Evolutionary conservation across 2,329 filamentous ascomycete species (phyloP).

Genomic region (Aspergillus pseudoterreus): DNA sequence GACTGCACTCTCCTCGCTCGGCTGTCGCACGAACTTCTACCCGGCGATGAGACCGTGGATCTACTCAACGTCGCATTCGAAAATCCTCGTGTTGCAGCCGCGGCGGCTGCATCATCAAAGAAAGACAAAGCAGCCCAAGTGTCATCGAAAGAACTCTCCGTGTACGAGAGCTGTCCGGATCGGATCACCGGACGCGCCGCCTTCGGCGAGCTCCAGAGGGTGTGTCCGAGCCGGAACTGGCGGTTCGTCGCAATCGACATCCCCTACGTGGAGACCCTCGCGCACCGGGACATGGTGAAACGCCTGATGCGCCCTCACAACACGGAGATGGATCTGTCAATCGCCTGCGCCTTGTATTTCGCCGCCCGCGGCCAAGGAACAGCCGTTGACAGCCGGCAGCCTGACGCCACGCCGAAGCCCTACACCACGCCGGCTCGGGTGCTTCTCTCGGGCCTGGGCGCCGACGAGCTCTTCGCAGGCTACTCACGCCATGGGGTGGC

Average conservation of each 20-base stretch:
- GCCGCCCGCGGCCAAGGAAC: conserved; percentile 70
- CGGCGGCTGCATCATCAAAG: conserved; percentile 47
- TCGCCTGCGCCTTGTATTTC: conserved; percentile 91
- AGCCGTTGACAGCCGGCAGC: conserved; percentile 30
- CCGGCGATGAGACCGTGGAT: conserved; percentile 67
- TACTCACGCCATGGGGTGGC: conserved; percentile 81
- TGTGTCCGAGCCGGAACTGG: conserved; percentile 72
- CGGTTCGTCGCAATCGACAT: conserved; percentile 79
- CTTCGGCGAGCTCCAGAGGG: conserved; percentile 65
- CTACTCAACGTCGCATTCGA: conserved; percentile 96
- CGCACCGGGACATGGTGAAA: conserved; percentile 66
- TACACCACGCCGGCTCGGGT: conserved; percentile 75
- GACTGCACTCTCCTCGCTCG: conserved; percentile 88
- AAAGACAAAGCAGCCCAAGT: background rate
- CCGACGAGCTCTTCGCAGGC: conserved; percentile 93
- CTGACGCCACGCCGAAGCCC: conserved; percentile 13
- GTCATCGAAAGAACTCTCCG: conserved; percentile 15
- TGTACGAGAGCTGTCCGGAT: conserved; percentile 84
- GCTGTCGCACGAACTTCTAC: conserved; percentile 72
- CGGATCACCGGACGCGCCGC: conserved; percentile 80
- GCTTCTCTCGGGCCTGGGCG: conserved; percentile 85
- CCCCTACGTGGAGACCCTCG: conserved; percentile 69
- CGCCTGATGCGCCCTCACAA: conserved; percentile 87
- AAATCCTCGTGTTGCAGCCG: conserved; percentile 71
- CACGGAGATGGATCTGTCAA: conserved; percentile 98